phyloP scores from a whole-genome alignment of 1,139 yeast species.

The Geotrichum aggregatum region DNA sequence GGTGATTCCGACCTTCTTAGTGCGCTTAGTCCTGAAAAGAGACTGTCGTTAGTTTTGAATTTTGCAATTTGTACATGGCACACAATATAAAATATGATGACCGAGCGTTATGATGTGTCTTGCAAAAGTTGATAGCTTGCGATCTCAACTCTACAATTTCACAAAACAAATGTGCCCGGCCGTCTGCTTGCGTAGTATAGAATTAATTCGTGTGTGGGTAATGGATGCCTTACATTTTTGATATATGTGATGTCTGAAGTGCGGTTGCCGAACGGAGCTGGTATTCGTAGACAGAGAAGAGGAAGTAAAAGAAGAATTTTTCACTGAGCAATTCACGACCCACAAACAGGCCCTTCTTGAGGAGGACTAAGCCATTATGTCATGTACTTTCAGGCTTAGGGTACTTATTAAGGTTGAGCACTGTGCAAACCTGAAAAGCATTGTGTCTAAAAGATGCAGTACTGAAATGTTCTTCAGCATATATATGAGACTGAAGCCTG shows the following conservation, averaged over 20 bases:
- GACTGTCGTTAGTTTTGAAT: background rate
- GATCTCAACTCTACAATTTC: no score
- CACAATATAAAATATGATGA: no score
- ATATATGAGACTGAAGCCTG: background rate
- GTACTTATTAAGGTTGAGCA: background rate
- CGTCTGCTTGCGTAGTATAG: no score
- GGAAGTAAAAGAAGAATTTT: constrained; percentile 13
- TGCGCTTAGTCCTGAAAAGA: constrained; percentile 85
- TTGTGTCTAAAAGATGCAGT: background rate
- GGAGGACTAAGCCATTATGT: background rate
- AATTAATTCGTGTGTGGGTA: constrained; percentile 6
- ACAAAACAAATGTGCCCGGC: no score
- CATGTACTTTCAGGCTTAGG: background rate
- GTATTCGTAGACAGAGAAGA: constrained; percentile 10
- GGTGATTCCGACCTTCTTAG: constrained; percentile 99
- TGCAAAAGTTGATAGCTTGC: background rate
- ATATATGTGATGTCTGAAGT: constrained; percentile 13
- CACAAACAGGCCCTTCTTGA: background rate
- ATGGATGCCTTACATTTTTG: constrained; percentile 16
- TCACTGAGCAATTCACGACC: background rate
- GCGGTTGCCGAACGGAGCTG: constrained; percentile 20
- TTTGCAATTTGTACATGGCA: background rate
- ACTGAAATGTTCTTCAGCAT: background rate
- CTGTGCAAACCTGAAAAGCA: background rate
- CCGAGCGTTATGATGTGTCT: no score